Base-by-base conservation (phyloP, 768 basidiomycete species). In the Suillus fuscotomentosus region DNA sequence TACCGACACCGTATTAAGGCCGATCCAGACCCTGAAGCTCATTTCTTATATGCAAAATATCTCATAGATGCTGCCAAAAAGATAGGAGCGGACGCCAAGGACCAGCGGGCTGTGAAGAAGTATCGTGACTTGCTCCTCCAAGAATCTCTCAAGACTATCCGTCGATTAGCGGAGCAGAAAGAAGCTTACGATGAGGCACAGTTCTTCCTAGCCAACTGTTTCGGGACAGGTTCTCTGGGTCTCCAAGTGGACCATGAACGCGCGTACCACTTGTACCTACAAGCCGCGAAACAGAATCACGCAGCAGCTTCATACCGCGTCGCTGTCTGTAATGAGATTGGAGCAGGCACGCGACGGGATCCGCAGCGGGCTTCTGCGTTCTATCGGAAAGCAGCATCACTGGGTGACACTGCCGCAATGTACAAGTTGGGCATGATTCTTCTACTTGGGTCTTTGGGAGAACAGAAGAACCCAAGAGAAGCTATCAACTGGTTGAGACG, bases 381-480 rank as follows among this genome's bases (percentile, higher is more conserved):
- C 74, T 99, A 98, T 79, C 89, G 96, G 65, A 98, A 98, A 76
- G 94, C 97, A 5, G 95, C 95, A 10, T 95, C 95, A 1, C 80
- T 99, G 42, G 96, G 96, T 22, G 97, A 99, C 75, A 98, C 97
- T 0, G 89, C 97, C 34, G 97, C 95, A 3, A 99, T 99, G 97
- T 99, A 97, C 81, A 99, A 99, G 76, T 87, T 99, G n/a, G 95
- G 95, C n/a, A 96, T 97, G 90, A 92, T 98, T 67, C 83, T 97
- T 38, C 82, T 99, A 24, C 86, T 92, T 42, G 97, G 96, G 13
- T 78, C 87, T 17, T 83, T 98, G 5, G 90, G 88, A 31, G 94
- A 96, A 75, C 86, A 83, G 63, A 88, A 85, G 67, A 97, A 97
- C 73, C 88, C 88, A 2, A 87, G 95, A 39, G 97, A 99, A 73